Evolutionary conservation across 139 green algal genomes (phyloP), one percentile per base, ranked within the genome.

Genomic region (Marvania coccoides): DNA sequence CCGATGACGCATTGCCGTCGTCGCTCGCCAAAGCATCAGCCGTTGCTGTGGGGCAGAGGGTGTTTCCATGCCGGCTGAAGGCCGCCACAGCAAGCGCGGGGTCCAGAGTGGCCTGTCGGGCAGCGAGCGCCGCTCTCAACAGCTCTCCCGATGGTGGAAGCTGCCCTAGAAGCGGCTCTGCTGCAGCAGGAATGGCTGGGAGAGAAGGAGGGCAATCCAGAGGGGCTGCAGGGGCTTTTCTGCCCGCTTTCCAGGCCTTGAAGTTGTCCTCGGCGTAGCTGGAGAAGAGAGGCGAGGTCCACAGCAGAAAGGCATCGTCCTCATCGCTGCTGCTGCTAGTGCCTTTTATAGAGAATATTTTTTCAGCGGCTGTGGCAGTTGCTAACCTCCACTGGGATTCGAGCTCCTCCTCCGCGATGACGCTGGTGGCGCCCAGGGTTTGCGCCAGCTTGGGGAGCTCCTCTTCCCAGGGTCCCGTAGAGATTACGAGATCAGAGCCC

Each of bases 371-470:
- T 9, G 10, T 33, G 7, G 47, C 57, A 3, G 10, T 6, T 0
- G 30, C 56, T 28, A 77, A 30, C 26, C 26, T 6, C 63, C 70
- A 72, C 4, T 28, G 4, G 26, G 40, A 36, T 62, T 90, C 87
- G 56, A 87, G 71, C 58, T 92, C 85, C 0, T 66, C 69, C 62
- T 91, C 83, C 8, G 79, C 68, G 10, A 87, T 37, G 35, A 93
- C 58, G 7, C 30, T 39, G 1, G 58, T 13, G 4, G 73, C 71
- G 0, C 65, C 60, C 54, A 74, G 8, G 6, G 72, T n/a, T 1
- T 29, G 15, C 2, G 58, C 70, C 31, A 85, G 8, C 6, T 26
- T 30, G 3, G 65, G 42, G 24, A 93, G 34, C 33, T 65, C 24
- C 30, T 71, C n/a, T 28, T 68, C 56, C 56, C 63, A 69, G 8